Percentiles rank a stretch among this genome's conserved stretches.
Conservation (phyloP, 108 stramenopile species). For the Fragilariopsis cylindrus region DNA sequence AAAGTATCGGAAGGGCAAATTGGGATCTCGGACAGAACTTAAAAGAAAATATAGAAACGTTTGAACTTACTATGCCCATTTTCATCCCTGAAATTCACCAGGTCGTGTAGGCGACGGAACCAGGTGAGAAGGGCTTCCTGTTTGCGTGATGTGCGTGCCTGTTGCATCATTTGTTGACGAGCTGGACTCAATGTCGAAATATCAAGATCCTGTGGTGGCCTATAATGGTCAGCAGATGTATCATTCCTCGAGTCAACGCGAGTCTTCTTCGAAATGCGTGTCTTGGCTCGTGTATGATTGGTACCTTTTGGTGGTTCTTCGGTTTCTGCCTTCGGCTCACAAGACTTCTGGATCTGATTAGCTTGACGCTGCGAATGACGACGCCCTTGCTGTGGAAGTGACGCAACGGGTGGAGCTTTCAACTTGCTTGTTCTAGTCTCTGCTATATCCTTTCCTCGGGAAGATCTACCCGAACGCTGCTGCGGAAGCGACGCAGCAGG, state of each 20-base stretch:
- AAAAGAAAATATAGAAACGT: background rate
- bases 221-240: too few relatives aligned
- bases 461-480: too few relatives aligned
- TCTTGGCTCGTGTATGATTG: too few relatives aligned
- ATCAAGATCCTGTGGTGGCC: too few relatives aligned
- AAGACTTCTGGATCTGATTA: too few relatives aligned
- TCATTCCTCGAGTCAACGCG: too few relatives aligned
- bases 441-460: too few relatives aligned
- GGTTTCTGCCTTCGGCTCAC: too few relatives aligned
- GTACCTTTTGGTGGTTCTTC: too few relatives aligned
- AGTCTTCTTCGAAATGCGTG: too few relatives aligned
- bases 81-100: conserved; percentile 32
- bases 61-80: conserved; percentile 47
- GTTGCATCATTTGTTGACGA: background rate
- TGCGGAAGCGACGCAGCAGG: too few relatives aligned
- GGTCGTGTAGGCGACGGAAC: conserved; percentile 46
- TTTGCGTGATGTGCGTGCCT: conserved; percentile 27
- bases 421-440: background rate
- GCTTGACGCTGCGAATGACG: background rate
- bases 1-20: background rate
- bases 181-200: too few relatives aligned
- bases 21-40: background rate
- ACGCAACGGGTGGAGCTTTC: conserved; percentile 10
- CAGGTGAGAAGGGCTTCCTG: conserved; percentile 40
- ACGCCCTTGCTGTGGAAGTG: conserved; percentile 3